Evolutionary conservation across 2,329 filamentous ascomycete genomes (phyloP), one percentile per base, ranked within the genome.

Genomic region (Beauveria medogensis): DNA sequence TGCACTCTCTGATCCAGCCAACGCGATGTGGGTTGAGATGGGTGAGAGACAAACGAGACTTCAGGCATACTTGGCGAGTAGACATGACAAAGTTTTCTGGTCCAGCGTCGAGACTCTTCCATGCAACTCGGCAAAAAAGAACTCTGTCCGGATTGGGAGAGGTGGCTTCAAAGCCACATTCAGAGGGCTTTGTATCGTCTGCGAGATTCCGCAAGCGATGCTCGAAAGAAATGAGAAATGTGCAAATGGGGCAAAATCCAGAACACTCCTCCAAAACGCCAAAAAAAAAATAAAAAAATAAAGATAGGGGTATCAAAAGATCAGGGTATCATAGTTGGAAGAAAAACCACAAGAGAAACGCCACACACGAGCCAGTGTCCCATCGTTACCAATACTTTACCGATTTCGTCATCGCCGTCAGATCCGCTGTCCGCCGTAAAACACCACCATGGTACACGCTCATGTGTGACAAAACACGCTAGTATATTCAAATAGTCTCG

Each of bases 401-500:
- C 46, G 26, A 22, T 22, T 28, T 55, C 50, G 44, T 51, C n/a
- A 30, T 55, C 18, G 52, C 48, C 53, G 54, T 53, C 26, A 26
- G 28, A n/a, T 40, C 47, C 48, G 54, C 60, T 61, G 48, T 20
- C 54, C 53, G 48, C 60, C 54, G 47, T 53, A 57, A 53, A 61
- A 61, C 59, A 61, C 59, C 54, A 61, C 54, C 60, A 34, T 54
- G 51, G 60, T 61, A 61, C 60, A 61, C 54, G 60, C 60, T 61
- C 53, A 57, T 57, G 60, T 61, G 60, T 61, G 60, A 57, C 60
- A 61, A 61, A 59, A 62, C 61, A 62, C 61, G 61, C 61, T 59
- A 62, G 56, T 62, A 62, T 62, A 62, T 62, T 62, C 61, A 62
- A 62, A 55, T 59, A 62, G 61, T 62, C 61, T 62, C 55, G 61